phyloP scores from a whole-genome alignment of 441 rosid genomes.

The Corymbia citriodora region DNA sequence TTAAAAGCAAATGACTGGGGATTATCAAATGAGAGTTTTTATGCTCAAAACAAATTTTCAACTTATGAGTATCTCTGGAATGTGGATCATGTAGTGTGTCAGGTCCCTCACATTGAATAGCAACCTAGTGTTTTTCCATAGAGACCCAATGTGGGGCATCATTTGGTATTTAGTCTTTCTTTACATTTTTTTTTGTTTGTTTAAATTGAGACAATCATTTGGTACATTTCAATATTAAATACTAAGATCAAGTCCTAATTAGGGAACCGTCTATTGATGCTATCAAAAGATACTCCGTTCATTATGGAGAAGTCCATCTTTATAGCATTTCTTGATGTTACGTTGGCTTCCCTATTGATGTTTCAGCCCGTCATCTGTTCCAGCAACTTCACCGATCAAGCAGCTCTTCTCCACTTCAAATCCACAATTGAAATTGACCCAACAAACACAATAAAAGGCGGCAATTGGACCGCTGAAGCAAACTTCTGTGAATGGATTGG shows the following conservation, averaged over 20 bases:
- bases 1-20: no score
- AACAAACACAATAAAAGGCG: not conserved
- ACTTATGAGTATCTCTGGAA: no score
- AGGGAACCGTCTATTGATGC: fast-evolving
- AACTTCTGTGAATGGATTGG: not conserved
- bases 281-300: not conserved
- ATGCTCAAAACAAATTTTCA: no score
- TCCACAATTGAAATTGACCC: fast-evolving
- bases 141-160: no score
- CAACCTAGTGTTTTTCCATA: no score
- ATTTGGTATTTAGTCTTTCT: no score
- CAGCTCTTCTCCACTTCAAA: not conserved
- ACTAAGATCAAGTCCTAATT: not conserved
- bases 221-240: fast-evolving
- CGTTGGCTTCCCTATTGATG: not conserved
- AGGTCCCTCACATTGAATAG: no score
- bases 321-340: not conserved
- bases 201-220: not conserved
- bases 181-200: no score
- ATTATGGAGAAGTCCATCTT: not conserved
- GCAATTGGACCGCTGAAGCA: not conserved
- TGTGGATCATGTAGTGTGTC: no score
- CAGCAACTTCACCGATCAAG: not conserved
- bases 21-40: no score
- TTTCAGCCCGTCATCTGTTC: fast-evolving